Conservation (phyloP, 129 eudicot species). For the Lonicera japonica region DNA sequence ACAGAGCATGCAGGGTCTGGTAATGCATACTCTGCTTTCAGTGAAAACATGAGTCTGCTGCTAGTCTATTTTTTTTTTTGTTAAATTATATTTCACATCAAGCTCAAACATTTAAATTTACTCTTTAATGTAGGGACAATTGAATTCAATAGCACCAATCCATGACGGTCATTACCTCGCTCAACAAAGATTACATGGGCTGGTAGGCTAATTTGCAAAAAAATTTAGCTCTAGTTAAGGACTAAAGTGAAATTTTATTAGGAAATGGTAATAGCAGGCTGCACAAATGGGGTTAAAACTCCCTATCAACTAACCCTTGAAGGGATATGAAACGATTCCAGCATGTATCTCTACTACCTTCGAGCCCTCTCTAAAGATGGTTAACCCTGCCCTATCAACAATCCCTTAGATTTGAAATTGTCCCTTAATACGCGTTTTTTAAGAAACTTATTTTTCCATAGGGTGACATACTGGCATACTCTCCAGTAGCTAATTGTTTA, state of each 20-base stretch:
- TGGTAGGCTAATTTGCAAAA: conserved; percentile 10
- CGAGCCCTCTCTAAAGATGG: too few relatives aligned
- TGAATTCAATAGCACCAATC: conserved; percentile 10
- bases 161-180: conserved; percentile 14
- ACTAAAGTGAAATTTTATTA: too few relatives aligned
- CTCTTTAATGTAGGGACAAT: conserved; percentile 1
- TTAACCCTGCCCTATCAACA: too few relatives aligned
- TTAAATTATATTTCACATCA: neutral
- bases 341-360: too few relatives aligned
- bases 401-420: too few relatives aligned
- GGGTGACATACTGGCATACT: neutral
- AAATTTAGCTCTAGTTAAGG: too few relatives aligned
- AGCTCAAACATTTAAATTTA: neutral
- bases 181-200: conserved; percentile 16
- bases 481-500: neutral
- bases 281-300: too few relatives aligned
- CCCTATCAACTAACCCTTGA: too few relatives aligned
- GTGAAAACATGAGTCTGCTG: neutral
- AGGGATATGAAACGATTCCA: too few relatives aligned
- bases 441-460: too few relatives aligned
- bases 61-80: neutral
- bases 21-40: neutral
- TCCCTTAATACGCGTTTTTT: too few relatives aligned
- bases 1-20: conserved; percentile 20
- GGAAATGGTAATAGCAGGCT: too few relatives aligned